Conservation (phyloP, 441 rosid genomes). For the Euphorbia schlechtendalii region DNA sequence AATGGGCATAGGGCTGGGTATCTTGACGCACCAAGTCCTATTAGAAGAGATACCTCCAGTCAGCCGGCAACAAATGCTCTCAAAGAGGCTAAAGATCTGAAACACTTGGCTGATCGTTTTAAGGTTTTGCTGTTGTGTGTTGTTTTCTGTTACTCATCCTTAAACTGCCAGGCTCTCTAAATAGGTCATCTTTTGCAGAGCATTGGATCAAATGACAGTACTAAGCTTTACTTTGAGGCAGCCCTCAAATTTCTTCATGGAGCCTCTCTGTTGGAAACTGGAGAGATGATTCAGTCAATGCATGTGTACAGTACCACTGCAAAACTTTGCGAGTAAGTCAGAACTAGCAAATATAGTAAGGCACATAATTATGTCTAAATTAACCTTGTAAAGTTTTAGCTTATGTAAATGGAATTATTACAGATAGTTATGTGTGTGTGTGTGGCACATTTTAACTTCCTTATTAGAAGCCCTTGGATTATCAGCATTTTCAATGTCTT, state of each 20-base stretch:
- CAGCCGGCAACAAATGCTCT: conserved; percentile 70
- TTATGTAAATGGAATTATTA: background rate
- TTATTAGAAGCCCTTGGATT: background rate
- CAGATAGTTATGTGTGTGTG: too few relatives aligned
- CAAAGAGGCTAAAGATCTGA: conserved; percentile 91
- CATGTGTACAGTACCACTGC: conserved; percentile 79
- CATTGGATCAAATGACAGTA: conserved; percentile 52
- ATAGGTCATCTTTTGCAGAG: conserved; percentile 36
- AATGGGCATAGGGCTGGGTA: conserved; percentile 51
- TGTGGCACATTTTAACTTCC: background rate
- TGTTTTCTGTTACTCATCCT: conserved; percentile 16
- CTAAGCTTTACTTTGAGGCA: conserved; percentile 86
- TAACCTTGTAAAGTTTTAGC: conserved; percentile 4
- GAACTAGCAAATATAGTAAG: background rate
- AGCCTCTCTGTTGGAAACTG: conserved; percentile 74
- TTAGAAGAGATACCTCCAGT: conserved; percentile 57
- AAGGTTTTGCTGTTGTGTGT: conserved; percentile 45
- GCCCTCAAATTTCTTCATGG: conserved; percentile 89
- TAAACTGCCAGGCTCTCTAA: conserved; percentile 17
- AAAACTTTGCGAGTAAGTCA: conserved; percentile 92
- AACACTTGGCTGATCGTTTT: conserved; percentile 88
- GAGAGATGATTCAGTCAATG: conserved; percentile 59
- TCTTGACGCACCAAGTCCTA: conserved; percentile 58
- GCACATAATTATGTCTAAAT: background rate
- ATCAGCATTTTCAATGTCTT: background rate